Conservation (phyloP, 1,284 basidiomycete species). For the Cystobasidiaceae sp. region DNA sequence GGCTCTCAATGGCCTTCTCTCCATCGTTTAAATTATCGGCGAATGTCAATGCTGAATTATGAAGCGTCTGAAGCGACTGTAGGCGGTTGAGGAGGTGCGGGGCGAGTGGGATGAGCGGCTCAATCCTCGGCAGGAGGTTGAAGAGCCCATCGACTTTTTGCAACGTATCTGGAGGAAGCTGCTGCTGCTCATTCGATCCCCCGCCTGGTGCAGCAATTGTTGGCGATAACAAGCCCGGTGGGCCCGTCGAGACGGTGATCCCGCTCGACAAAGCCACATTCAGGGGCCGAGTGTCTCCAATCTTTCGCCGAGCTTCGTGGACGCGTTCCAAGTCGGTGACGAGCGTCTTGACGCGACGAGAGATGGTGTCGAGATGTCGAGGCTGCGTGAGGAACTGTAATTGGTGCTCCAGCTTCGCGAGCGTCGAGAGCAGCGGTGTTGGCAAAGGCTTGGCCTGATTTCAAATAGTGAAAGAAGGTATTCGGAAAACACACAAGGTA, state of each 20-base stretch:
- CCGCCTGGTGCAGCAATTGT: conserved; percentile 17
- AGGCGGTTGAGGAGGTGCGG: conserved; percentile 82
- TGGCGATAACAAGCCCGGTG: not conserved
- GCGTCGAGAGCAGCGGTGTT: conserved; percentile 71
- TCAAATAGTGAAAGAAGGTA: not conserved
- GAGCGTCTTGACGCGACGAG: conserved; percentile 84
- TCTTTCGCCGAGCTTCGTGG: conserved; percentile 53
- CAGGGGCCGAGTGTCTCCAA: conserved; percentile 43
- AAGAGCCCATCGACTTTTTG: conserved; percentile 57
- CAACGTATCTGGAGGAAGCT: not conserved
- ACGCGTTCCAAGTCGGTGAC: conserved; percentile 86
- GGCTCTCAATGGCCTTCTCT: conserved; percentile 63
- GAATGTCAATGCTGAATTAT: conserved; percentile 74
- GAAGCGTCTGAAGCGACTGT: conserved; percentile 73
- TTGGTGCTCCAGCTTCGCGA: conserved; percentile 76
- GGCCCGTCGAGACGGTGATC: conserved; percentile 42
- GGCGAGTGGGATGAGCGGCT: conserved; percentile 80
- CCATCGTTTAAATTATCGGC: conserved; percentile 56
- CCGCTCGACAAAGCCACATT: conserved; percentile 48
- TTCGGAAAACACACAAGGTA: not conserved
- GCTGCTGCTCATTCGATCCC: conserved; percentile 27
- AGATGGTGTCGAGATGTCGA: conserved; percentile 92
- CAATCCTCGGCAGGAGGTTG: conserved; percentile 69
- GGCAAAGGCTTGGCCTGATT: conserved; percentile 52
- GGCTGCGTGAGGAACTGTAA: conserved; percentile 87